A percentile compares a stretch with the other conserved stretches of the same genome.
These are phyloP conservation scores for Pelargonium fulgidum DNA, from an alignment of 441 rosid species.

Conservation along the genomic window DNA sequence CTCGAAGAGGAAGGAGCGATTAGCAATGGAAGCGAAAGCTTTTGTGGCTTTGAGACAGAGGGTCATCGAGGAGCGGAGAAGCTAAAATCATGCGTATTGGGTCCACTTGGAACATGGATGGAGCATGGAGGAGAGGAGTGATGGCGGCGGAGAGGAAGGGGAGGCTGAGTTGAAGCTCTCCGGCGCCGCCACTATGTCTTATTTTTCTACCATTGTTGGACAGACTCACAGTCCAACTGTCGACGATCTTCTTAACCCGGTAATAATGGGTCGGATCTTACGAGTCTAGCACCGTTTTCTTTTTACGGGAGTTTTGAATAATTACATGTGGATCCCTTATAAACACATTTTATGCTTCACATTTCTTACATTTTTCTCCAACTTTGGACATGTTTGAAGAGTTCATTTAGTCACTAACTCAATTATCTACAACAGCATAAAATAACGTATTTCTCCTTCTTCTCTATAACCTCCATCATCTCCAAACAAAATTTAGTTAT, in stretches of 20 bases:
- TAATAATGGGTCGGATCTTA: too few relatives aligned
- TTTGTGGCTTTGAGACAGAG: conserved; percentile 45
- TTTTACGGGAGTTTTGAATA: too few relatives aligned
- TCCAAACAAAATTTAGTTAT: too few relatives aligned
- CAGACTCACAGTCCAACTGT: not conserved
- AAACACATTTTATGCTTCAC: too few relatives aligned
- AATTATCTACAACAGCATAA: too few relatives aligned
- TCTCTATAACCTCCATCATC: too few relatives aligned
- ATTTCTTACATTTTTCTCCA: too few relatives aligned
- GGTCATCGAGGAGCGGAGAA: conserved; percentile 36
- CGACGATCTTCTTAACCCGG: not conserved
- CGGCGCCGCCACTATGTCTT: conserved; percentile 4
- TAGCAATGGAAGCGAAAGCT: conserved; percentile 30
- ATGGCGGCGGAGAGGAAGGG: not conserved
- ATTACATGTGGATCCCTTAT: too few relatives aligned
- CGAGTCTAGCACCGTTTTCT: too few relatives aligned
- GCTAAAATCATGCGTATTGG: conserved; percentile 2
- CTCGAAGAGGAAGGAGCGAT: conserved; percentile 12
- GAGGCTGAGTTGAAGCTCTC: not conserved
- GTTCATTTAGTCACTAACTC: too few relatives aligned
- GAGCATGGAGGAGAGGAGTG: not conserved
- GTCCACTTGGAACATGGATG: not conserved
- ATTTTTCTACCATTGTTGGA: not conserved
- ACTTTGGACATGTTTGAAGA: too few relatives aligned
- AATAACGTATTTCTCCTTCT: too few relatives aligned